These are phyloP conservation scores for Claviceps sp. DNA, from an alignment of 2,329 filamentous ascomycete species.

Conservation along the genomic window DNA sequence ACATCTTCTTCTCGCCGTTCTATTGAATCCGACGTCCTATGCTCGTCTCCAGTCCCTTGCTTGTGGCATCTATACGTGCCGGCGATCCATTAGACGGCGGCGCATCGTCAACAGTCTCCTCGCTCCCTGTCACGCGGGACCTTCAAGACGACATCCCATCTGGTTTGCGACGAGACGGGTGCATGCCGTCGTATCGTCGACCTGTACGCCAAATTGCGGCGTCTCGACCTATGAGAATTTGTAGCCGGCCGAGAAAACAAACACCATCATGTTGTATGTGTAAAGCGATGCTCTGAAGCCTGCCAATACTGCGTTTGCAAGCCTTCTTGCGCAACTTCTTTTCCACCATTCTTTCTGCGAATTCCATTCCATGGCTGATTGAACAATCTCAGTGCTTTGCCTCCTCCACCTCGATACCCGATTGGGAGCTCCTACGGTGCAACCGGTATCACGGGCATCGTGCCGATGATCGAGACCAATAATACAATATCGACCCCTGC, in stretches of 20 bases:
- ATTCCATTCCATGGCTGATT: background rate
- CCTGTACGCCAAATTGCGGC: background rate
- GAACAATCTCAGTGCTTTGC: conserved; percentile 52
- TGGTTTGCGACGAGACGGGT: background rate
- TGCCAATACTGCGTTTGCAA: background rate
- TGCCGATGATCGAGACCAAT: conserved; percentile 82
- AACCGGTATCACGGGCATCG: conserved; percentile 51
- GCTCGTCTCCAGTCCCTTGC: background rate
- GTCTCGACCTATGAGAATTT: background rate
- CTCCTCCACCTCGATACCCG: conserved; percentile 76
- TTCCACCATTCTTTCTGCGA: background rate
- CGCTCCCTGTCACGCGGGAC: background rate
- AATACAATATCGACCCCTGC: conserved; percentile 72
- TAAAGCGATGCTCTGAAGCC: background rate
- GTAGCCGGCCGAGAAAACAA: background rate
- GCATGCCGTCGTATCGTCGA: background rate
- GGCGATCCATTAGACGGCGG: background rate
- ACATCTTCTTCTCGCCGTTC: background rate
- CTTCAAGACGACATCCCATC: background rate
- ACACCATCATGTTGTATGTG: conserved; percentile 16
- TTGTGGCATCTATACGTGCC: background rate
- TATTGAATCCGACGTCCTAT: background rate
- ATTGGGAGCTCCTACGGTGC: conserved; percentile 58
- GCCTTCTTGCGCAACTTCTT: background rate
- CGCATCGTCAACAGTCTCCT: background rate